Conservation (phyloP, 2,329 filamentous ascomycete species). For the Immersiporthe knoxdaviesiana region DNA sequence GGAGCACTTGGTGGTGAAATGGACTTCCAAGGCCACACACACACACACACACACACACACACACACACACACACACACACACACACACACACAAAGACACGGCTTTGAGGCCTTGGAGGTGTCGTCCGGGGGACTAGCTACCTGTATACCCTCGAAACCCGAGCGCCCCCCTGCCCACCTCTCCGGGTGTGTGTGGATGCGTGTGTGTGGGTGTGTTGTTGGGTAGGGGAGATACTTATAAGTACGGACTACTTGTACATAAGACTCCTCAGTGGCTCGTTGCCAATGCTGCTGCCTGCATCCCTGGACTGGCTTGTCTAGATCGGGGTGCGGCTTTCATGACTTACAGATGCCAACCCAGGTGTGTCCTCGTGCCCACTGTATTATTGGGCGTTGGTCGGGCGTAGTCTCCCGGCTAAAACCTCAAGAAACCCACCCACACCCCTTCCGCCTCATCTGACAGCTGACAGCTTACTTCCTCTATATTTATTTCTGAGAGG, state of each 20-base stretch:
- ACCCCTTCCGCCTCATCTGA: slow-evolving; percentile 11
- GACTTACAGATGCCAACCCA: neutral
- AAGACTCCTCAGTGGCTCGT: neutral
- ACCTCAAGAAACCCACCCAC: neutral
- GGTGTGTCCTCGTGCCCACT: neutral
- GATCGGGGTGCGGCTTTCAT: neutral
- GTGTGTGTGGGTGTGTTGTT: too few species aligned
- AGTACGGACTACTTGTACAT: too few species aligned
- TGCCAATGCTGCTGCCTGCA: neutral
- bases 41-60: neutral
- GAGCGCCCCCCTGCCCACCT: too few species aligned
- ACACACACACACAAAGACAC: neutral
- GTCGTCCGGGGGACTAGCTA: neutral
- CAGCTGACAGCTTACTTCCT: slow-evolving; percentile 9
- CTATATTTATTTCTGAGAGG: neutral
- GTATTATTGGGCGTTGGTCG: neutral
- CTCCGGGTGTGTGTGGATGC: too few species aligned
- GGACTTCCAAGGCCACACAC: neutral
- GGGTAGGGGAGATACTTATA: too few species aligned
- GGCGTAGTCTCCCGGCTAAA: neutral
- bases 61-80: too few species aligned
- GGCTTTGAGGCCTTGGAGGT: neutral
- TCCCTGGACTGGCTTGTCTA: neutral
- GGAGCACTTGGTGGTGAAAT: neutral
- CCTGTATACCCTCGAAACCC: neutral